Evolutionary conservation across 441 rosid species (phyloP).

Genomic region (Brassica balearica): DNA sequence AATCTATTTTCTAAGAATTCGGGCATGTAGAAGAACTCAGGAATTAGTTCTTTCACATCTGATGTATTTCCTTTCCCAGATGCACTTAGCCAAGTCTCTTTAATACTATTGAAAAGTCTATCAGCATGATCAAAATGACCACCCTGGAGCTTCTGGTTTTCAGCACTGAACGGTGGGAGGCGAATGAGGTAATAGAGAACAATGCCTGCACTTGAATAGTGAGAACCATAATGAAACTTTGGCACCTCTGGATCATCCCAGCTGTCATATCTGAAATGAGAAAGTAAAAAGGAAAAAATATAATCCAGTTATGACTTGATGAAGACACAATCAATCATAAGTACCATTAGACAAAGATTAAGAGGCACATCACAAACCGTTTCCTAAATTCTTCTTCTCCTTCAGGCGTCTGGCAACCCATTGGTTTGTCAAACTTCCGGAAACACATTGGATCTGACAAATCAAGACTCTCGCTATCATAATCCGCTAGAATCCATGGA

Average conservation of each 20-base stretch:
- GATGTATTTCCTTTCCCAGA: constrained; percentile 95
- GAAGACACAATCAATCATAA: neutral
- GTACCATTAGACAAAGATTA: neutral
- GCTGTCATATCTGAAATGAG: constrained; percentile 77
- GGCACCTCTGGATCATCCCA: constrained; percentile 99
- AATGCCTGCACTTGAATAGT: constrained; percentile 98
- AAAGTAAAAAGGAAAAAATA: neutral
- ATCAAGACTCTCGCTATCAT: constrained; percentile 87
- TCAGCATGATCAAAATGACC: constrained; percentile 99
- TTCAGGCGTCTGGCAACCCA: constrained; percentile 96
- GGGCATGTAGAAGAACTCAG: constrained; percentile 97
- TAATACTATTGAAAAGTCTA: constrained; percentile 87
- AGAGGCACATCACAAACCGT: constrained; percentile 54
- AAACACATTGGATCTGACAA: constrained; percentile 75
- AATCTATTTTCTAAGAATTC: constrained; percentile 85
- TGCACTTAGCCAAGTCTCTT: constrained; percentile 97
- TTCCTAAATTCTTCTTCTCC: constrained; percentile 97
- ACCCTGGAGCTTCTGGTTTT: constrained; percentile 98
- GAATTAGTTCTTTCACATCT: constrained; percentile 96
- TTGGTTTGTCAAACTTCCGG: constrained; percentile 68
- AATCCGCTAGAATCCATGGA: constrained; percentile 96
- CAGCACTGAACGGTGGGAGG: constrained; percentile 92
- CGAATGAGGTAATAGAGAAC: constrained; percentile 97
- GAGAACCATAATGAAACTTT: constrained; percentile 98
- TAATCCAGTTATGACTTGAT: neutral